Evolutionary conservation across 1,139 yeast species (phyloP).

Genomic region (Candida tropicalis): DNA sequence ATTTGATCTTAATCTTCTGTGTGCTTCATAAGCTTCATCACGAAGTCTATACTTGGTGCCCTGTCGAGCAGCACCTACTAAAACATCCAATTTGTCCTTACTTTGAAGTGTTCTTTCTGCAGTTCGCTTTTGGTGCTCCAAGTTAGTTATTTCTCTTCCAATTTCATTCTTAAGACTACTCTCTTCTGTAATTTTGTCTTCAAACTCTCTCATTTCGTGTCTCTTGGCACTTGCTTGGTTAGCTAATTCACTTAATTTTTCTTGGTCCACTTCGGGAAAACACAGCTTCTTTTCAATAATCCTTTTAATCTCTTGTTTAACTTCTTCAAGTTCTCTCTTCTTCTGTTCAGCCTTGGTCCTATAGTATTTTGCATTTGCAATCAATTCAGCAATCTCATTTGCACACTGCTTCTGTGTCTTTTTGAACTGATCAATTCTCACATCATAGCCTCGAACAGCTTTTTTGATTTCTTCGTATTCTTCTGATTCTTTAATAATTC

Average conservation of each 20-base stretch:
- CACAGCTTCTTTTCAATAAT: conserved; percentile 17
- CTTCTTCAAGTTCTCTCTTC: conserved; percentile 24
- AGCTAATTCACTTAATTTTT: conserved; percentile 19
- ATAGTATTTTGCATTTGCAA: conserved; percentile 20
- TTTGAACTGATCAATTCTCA: conserved; percentile 8
- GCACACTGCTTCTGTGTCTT: conserved; percentile 5
- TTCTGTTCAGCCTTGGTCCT: conserved; percentile 26
- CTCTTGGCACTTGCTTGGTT: conserved; percentile 18
- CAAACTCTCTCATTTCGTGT: conserved; percentile 17
- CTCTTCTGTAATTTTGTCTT: conserved; percentile 21
- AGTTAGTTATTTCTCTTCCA: conserved; percentile 21
- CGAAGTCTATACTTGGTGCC: conserved; percentile 28
- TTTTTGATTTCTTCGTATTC: conserved; percentile 11
- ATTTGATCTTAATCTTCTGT: conserved; percentile 30
- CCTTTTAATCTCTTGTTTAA: conserved; percentile 19
- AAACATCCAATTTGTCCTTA: conserved; percentile 53
- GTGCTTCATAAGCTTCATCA: conserved; percentile 35
- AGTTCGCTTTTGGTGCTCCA: conserved; percentile 20
- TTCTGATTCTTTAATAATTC: conserved; percentile 1
- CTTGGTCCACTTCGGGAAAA: conserved; percentile 22
- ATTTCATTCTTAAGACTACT: conserved; percentile 21
- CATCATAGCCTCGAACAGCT: conserved; percentile 10
- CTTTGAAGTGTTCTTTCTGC: conserved; percentile 35
- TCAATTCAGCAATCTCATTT: conserved; percentile 16
- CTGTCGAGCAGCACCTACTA: conserved; percentile 28